Percentiles rank a stretch among this genome's conserved stretches.
phyloP scores from a whole-genome alignment of 2,329 filamentous ascomycete species.

The Alternaria brassicicola region DNA sequence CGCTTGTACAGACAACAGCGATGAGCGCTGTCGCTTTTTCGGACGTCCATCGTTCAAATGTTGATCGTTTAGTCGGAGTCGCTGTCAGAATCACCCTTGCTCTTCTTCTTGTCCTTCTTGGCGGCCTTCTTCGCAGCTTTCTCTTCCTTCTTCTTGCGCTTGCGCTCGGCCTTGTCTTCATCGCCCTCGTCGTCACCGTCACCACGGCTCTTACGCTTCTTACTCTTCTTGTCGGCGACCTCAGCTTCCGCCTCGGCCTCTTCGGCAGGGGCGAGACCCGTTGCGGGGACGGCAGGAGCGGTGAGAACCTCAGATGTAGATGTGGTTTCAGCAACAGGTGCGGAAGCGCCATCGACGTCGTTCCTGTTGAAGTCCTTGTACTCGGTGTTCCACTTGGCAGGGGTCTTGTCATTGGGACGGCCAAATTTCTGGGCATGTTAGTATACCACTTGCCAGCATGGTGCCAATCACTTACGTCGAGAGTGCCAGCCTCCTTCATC shows the following conservation, averaged over 20 bases:
- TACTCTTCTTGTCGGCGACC: conserved; percentile 44
- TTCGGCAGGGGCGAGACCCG: conserved; percentile 35
- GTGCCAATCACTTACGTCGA: conserved; percentile 67
- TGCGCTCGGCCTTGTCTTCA: conserved; percentile 57
- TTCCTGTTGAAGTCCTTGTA: conserved; percentile 77
- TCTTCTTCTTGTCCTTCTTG: conserved; percentile 43
- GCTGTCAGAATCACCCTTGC: conserved; percentile 36
- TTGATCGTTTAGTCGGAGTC: conserved; percentile 40
- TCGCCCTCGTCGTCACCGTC: conserved; percentile 54
- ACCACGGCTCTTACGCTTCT: conserved; percentile 57
- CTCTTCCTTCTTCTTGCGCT: conserved; percentile 78
- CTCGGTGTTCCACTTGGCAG: conserved; percentile 86
- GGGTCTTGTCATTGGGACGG: conserved; percentile 88
- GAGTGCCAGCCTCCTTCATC: conserved; percentile 96
- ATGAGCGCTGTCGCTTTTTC: conserved; percentile 19
- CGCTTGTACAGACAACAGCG: conserved; percentile 20
- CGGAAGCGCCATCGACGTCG: conserved; percentile 28
- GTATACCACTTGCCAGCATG: conserved; percentile 9
- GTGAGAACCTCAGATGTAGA: conserved; percentile 44
- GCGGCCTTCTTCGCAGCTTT: conserved; percentile 44
- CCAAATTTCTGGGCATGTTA: conserved; percentile 75
- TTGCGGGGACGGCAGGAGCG: conserved; percentile 45
- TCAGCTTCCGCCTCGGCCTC: conserved; percentile 49
- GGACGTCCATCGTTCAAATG: conserved; percentile 23
- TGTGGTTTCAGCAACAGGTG: conserved; percentile 41